Evolutionary conservation across 768 basidiomycete genomes (phyloP), one percentile per base, ranked within the genome.

Genomic region (Hypholoma fasciculare): DNA sequence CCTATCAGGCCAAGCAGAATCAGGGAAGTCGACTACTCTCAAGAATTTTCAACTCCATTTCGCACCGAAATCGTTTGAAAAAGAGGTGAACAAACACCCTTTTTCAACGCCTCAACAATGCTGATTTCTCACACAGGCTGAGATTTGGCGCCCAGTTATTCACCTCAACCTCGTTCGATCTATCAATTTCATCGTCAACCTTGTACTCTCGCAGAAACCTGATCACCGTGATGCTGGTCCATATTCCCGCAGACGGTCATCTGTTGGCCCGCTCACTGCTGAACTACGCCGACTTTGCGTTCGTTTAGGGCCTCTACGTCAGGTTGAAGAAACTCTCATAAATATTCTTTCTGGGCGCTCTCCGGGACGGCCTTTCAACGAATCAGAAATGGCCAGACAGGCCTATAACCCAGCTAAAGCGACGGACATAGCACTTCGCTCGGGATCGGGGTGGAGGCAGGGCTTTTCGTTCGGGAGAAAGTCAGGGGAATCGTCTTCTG

Each of bases 21-120:
- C 85, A 6, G 87, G 87, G 30, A 88, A 88, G 67, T 86, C 85
- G 0, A 87, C 87, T 0, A 76, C 86, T 27, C 70, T 88, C 44
- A 87, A 87, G 73, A 86, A 86, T 66, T 85, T 87, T 61, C 84
- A 87, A 63, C 74, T 87, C 30, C 75, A 80, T 46, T 86, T 84
- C 59, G 78, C 84, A 7, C 86, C 87, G 0, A 78, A 79, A 58
- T 78, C 84, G 1, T 86, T 88, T 61, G 71, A 78, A 42, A 76
- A 79, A 2, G 85, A 88, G 72, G 78, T 79, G 27, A n/a, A 53
- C 56, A 61, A 54, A 44, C 42, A 52, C 17, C 9, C 50, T 16
- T 19, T 34, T 11, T 6, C 2, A 52, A 37, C 36, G 20, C 30
- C 20, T 55, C 13, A 20, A 40, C 42, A 19, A 48, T 43, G 49